These are phyloP conservation scores for Colletotrichum orchidophilum DNA, from an alignment of 2,329 filamentous ascomycete species.

Conservation along the genomic window DNA sequence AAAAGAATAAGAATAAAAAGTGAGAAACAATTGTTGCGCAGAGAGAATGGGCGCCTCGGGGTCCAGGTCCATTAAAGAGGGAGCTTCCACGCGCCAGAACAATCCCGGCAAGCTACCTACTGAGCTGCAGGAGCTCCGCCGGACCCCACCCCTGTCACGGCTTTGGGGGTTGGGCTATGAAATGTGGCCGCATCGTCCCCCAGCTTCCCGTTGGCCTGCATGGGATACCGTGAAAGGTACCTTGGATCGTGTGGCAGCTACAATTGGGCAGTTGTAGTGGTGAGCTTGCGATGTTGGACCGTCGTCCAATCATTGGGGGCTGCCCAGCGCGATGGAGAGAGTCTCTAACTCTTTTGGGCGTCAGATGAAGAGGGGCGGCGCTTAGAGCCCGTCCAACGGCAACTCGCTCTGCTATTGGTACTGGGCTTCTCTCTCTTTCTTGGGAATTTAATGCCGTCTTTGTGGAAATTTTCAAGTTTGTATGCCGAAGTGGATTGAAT, in stretches of 20 bases:
- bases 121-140: constrained; percentile 25
- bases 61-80: constrained; percentile 25
- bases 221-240: neutral
- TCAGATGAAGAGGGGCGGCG: constrained; percentile 32
- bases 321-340: constrained; percentile 16
- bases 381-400: constrained; percentile 26
- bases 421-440: neutral
- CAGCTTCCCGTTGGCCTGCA: constrained; percentile 29
- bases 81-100: constrained; percentile 22
- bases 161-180: constrained; percentile 7
- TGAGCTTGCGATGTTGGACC: constrained; percentile 10
- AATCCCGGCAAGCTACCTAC: constrained; percentile 4
- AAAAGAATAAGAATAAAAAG: neutral
- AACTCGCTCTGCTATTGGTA: constrained; percentile 12
- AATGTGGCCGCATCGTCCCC: constrained; percentile 25
- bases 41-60: constrained; percentile 16
- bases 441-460: neutral
- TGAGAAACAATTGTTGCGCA: neutral
- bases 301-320: constrained; percentile 24
- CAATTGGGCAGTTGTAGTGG: neutral
- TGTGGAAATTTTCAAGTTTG: neutral
- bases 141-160: constrained; percentile 13
- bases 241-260: neutral
- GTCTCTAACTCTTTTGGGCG: constrained; percentile 29
- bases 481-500: neutral